These are phyloP conservation scores for Blastomyces percursus DNA, from an alignment of 2,329 filamentous ascomycete species.

Conservation along the genomic window DNA sequence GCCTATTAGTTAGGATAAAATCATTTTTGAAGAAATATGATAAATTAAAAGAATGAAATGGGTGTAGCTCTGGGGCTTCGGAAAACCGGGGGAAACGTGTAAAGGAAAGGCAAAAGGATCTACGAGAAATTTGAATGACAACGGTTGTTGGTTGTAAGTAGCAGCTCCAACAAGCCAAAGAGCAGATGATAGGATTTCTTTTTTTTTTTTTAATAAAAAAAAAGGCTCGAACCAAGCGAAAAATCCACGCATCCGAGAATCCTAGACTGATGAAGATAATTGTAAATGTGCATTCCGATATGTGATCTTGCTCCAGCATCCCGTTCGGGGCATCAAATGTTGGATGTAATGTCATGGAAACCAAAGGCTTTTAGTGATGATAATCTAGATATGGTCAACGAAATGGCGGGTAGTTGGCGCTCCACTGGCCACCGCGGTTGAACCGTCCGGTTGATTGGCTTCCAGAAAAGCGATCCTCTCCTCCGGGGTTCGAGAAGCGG, in stretches of 20 bases:
- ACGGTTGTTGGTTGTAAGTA: slow-evolving; percentile 13
- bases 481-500: slow-evolving; percentile 44
- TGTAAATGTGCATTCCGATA: slow-evolving; percentile 17
- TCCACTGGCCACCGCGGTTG: slow-evolving; percentile 29
- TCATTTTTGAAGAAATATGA: slow-evolving; percentile 21
- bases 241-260: slow-evolving; percentile 18
- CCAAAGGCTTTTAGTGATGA: slow-evolving; percentile 4
- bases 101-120: slow-evolving; percentile 20
- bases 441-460: slow-evolving; percentile 30
- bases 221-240: slow-evolving; percentile 15
- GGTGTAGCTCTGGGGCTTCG: slow-evolving; percentile 11
- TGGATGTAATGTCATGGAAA: neutral
- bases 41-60: slow-evolving; percentile 22
- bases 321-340: neutral
- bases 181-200: slow-evolving; percentile 18
- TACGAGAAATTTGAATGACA: slow-evolving; percentile 14
- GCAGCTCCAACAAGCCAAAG: slow-evolving; percentile 18
- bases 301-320: slow-evolving; percentile 6
- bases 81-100: slow-evolving; percentile 10
- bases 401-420: slow-evolving; percentile 27
- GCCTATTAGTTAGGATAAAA: slow-evolving; percentile 18
- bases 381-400: slow-evolving; percentile 19
- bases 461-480: slow-evolving; percentile 25
- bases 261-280: slow-evolving; percentile 17
- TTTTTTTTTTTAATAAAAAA: too few species aligned